Conservation (phyloP, 805 yeast species). For the Hemisphaericaspora nanyangensis region DNA sequence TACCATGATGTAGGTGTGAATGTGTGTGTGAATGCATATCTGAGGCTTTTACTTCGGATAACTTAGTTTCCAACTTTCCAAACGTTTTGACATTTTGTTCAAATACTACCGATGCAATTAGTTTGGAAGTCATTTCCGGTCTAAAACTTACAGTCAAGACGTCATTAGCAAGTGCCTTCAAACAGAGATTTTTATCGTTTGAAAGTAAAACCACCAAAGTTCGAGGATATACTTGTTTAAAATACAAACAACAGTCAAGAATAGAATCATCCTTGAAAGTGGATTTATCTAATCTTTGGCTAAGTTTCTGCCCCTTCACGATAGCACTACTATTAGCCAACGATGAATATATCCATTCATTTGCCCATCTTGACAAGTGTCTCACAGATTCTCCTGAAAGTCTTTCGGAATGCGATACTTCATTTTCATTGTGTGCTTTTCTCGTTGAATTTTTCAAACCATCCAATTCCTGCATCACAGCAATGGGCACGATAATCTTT, state of each 20-base stretch:
- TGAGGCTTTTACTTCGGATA: not conserved
- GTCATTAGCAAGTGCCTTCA: constrained; percentile 67
- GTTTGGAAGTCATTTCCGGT: constrained; percentile 39
- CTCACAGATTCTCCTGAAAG: constrained; percentile 41
- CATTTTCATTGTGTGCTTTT: constrained; percentile 11
- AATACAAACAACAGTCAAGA: constrained; percentile 76
- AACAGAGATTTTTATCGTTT: constrained; percentile 80
- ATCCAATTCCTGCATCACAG: constrained; percentile 77
- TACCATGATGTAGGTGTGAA: not conserved
- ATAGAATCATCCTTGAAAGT: constrained; percentile 74
- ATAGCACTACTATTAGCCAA: constrained; percentile 50
- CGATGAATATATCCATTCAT: constrained; percentile 66
- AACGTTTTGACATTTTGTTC: constrained; percentile 27
- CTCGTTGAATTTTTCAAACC: constrained; percentile 56
- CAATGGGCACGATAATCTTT: constrained; percentile 61
- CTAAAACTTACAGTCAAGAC: constrained; percentile 58
- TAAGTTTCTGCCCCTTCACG: constrained; percentile 61
- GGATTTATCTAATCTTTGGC: constrained; percentile 46
- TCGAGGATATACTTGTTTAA: constrained; percentile 34
- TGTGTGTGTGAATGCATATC: constrained; percentile 1
- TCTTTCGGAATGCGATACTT: constrained; percentile 5
- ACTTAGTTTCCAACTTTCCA: constrained; percentile 13
- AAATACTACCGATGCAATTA: constrained; percentile 39
- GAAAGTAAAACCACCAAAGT: constrained; percentile 59
- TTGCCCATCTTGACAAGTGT: constrained; percentile 64